phyloP scores from a whole-genome alignment of 1,284 basidiomycete genomes.

The Naganishia albida region DNA sequence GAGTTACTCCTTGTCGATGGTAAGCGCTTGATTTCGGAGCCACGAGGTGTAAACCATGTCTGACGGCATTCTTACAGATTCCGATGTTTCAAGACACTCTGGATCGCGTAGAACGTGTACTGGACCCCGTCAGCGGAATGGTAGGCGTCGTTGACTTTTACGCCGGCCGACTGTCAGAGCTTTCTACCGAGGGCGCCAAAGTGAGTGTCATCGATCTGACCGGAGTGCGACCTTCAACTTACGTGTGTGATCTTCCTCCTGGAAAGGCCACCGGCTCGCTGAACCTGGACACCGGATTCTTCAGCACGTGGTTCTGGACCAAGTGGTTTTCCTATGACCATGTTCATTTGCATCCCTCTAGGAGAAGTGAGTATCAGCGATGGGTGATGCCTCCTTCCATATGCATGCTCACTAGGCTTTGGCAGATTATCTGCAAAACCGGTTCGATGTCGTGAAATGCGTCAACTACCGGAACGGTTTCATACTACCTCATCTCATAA shows the following conservation, averaged over 20 bases:
- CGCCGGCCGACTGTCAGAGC: slow-evolving; percentile 63
- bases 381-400: slow-evolving; percentile 8
- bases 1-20: slow-evolving; percentile 74
- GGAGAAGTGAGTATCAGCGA: slow-evolving; percentile 56
- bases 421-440: slow-evolving; percentile 73
- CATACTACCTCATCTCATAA: slow-evolving; percentile 67
- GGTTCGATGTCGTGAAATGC: slow-evolving; percentile 72
- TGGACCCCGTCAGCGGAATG: slow-evolving; percentile 67
- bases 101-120: slow-evolving; percentile 69
- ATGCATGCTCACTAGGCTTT: neutral
- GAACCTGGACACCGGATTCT: slow-evolving; percentile 34
- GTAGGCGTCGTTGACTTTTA: slow-evolving; percentile 79
- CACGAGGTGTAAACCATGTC: neutral
- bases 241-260: neutral
- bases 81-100: slow-evolving; percentile 69
- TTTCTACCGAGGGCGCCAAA: slow-evolving; percentile 59
- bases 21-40: slow-evolving; percentile 41
- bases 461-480: slow-evolving; percentile 76
- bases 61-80: slow-evolving; percentile 56
- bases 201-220: slow-evolving; percentile 35
- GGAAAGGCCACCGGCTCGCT: slow-evolving; percentile 30
- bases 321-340: slow-evolving; percentile 80
- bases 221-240: neutral
- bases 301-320: slow-evolving; percentile 78
- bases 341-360: slow-evolving; percentile 68